Evolutionary conservation across 768 basidiomycete genomes (phyloP).

Genomic region (Phlebiopsis gigantea): DNA sequence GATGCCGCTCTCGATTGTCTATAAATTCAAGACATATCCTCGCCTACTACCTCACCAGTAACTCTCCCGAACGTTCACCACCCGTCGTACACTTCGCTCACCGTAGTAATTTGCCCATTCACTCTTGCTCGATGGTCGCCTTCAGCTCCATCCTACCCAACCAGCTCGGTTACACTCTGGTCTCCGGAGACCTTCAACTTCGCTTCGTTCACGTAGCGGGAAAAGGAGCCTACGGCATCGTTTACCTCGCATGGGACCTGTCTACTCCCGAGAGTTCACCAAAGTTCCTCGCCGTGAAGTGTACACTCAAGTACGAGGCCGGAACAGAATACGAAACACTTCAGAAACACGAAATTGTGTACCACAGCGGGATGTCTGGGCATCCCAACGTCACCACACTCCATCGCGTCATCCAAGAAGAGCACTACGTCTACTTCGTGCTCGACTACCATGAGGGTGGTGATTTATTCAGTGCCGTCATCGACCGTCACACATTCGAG

Average conservation of each 20-base stretch:
- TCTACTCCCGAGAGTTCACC: conserved; percentile 8
- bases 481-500: conserved; percentile 28
- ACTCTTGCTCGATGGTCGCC: conserved; percentile 20
- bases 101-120: neutral
- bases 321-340: conserved; percentile 14
- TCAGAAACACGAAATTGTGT: conserved; percentile 22
- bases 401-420: conserved; percentile 22
- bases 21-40: neutral
- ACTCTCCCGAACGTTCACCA: too few relatives aligned
- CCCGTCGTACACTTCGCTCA: neutral
- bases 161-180: conserved; percentile 18
- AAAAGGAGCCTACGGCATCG: conserved; percentile 24
- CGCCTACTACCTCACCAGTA: too few relatives aligned
- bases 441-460: conserved; percentile 30
- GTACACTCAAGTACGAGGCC: conserved; percentile 19
- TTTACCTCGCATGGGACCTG: conserved; percentile 23
- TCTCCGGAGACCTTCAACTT: conserved; percentile 11
- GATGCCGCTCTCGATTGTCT: neutral
- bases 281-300: conserved; percentile 23
- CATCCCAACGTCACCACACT: conserved; percentile 22
- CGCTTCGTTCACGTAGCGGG: conserved; percentile 18
- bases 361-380: conserved; percentile 17
- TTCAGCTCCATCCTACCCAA: conserved; percentile 24
- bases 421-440: conserved; percentile 27
- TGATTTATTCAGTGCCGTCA: conserved; percentile 45